Conservation (phyloP, 306 rosid species). For the Quercus rubra region DNA sequence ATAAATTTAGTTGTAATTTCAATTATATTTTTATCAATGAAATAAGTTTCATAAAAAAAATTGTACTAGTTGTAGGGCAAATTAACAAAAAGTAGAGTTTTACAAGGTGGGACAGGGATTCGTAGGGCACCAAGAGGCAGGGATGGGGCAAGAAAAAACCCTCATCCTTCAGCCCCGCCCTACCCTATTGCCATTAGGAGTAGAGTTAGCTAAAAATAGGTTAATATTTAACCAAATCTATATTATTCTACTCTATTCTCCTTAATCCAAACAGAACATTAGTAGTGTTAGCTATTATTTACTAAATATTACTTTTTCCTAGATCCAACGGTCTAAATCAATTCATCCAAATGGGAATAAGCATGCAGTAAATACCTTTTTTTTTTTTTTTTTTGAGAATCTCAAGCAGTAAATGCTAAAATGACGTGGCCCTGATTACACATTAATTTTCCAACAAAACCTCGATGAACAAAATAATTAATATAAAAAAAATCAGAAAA, state of each 20-base stretch:
- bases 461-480: not conserved
- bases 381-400: too few relatives aligned
- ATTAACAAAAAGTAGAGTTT: too few relatives aligned
- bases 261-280: fast-evolving
- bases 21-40: too few relatives aligned
- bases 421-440: slow-evolving; percentile 24
- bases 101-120: too few relatives aligned
- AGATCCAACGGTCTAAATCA: slow-evolving; percentile 24
- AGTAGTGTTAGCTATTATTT: fast-evolving
- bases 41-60: too few relatives aligned
- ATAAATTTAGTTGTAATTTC: too few relatives aligned
- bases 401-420: not conserved
- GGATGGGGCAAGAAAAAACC: too few relatives aligned
- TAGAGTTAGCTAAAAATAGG: fast-evolving
- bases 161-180: too few relatives aligned
- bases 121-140: too few relatives aligned
- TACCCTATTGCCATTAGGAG: too few relatives aligned
- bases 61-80: too few relatives aligned
- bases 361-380: not conserved
- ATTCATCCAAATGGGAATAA: not conserved
- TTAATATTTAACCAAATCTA: fast-evolving
- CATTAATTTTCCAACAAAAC: slow-evolving; percentile 2
- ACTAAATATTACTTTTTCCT: not conserved
- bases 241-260: fast-evolving
- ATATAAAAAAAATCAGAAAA: not conserved